Base-by-base conservation (phyloP, 495 filamentous ascomycete genomes). In the Penicillium cataractarum region DNA sequence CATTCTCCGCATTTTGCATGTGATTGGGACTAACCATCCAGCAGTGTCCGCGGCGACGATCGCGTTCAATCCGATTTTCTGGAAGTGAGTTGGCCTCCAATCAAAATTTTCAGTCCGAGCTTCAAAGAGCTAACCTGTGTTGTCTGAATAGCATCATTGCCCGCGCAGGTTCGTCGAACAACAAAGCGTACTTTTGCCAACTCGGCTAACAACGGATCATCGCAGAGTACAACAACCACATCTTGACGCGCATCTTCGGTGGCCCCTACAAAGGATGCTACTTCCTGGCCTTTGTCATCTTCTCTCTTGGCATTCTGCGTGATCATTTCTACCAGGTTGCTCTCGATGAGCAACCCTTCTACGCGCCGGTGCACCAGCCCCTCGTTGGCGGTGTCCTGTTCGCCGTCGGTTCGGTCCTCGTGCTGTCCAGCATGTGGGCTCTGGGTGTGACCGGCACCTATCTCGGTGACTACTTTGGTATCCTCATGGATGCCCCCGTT, bases 361-460 rank as follows among this genome's bases (percentile, higher is more conserved):
- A 77, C 65, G 71, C 75, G 54, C 74, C 76, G 35, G 73, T 78
- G 61, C 78, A 89, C 69, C 95, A 98, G 77, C 94, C 95, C 15
- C 79, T 89, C 29, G 72, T 89, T 21, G 91, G 89, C 42, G 90
- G 87, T 57, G 80, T 75, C 10, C 82, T 97, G 42, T 82, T 98
- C 66, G 82, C 82, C 46, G 59, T 80, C 40, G 96, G 95, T 48
- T 97, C 97, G 69, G 76, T 90, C 57, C 86, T 99, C 19, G 95
- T 99, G 27, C 73, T 98, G 19, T 87, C 88, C 31, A 91, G 87
- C 62, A 98, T 96, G 80, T 97, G 88, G 86, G 90, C 87, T 29
- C 85, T 99, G n/a, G 95, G 95, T 48, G 82, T 99, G 62, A 98
- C 95, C 10, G 96, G 95, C 58, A 99, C 95, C 65, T 99, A 97